Evolutionary conservation across 306 rosid genomes (phyloP).

Genomic region (Vigna mungo): DNA sequence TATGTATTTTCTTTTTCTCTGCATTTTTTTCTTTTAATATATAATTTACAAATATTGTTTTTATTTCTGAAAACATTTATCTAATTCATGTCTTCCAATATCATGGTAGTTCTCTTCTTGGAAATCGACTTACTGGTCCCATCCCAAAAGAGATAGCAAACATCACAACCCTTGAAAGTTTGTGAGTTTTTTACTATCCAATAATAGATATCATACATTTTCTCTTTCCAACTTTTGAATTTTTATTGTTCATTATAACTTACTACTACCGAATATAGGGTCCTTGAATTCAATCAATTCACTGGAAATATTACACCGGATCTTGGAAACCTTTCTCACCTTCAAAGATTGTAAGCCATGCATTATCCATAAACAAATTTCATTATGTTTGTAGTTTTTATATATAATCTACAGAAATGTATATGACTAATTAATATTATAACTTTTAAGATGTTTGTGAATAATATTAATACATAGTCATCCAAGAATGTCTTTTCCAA

Average conservation of each 20-base stretch:
- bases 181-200: conserved; percentile 50
- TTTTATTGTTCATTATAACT: neutral
- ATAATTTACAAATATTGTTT: too few relatives aligned
- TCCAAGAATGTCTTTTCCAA: neutral
- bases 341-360: conserved; percentile 57
- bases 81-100: neutral
- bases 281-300: conserved; percentile 51
- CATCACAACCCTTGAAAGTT: conserved; percentile 35
- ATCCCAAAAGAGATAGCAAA: conserved; percentile 58
- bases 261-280: conserved; percentile 41
- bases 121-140: conserved; percentile 60
- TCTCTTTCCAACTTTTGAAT: neutral
- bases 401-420: too few relatives aligned
- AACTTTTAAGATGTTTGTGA: too few relatives aligned
- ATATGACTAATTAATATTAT: too few relatives aligned
- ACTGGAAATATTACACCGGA: conserved; percentile 54
- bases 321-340: conserved; percentile 51
- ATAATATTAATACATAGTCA: too few relatives aligned
- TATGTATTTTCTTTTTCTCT: neutral
- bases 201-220: too few relatives aligned
- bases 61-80: neutral
- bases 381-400: too few relatives aligned
- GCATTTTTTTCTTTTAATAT: neutral
- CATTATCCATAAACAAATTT: neutral
- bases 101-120: conserved; percentile 53